Evolutionary conservation across 2,329 filamentous ascomycete genomes (phyloP).

Genomic region (Aureobasidium sp.): DNA sequence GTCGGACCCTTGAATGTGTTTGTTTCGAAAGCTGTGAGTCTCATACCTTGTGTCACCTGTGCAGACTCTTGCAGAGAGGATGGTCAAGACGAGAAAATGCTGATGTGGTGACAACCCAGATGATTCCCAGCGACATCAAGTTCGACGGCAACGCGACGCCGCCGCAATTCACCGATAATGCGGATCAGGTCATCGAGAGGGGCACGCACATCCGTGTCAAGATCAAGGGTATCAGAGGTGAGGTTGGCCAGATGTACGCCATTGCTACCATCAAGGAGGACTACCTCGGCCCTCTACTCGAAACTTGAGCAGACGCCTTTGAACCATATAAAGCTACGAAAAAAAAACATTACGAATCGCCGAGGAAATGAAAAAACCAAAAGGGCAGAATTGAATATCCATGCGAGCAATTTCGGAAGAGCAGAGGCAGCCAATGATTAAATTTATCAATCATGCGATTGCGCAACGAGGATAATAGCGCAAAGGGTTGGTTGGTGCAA

Average conservation of each 20-base stretch:
- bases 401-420: too few species aligned
- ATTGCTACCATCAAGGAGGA: slow-evolving; percentile 92
- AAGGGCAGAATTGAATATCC: neutral
- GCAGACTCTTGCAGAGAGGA: too few species aligned
- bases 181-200: slow-evolving; percentile 87
- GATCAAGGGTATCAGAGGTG: slow-evolving; percentile 85
- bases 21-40: slow-evolving; percentile 71
- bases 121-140: slow-evolving; percentile 86
- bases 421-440: too few species aligned
- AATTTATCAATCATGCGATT: neutral
- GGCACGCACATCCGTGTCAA: slow-evolving; percentile 90
- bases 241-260: slow-evolving; percentile 91
- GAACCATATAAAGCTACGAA: neutral
- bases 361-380: neutral
- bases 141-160: slow-evolving; percentile 94
- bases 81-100: neutral
- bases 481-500: too few species aligned
- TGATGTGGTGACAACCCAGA: slow-evolving; percentile 42
- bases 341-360: neutral
- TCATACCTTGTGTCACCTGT: neutral
- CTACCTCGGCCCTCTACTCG: slow-evolving; percentile 25
- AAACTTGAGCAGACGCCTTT: slow-evolving; percentile 4
- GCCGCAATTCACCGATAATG: slow-evolving; percentile 94
- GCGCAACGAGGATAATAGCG: too few species aligned
- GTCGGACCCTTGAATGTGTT: slow-evolving; percentile 73